These are phyloP conservation scores for Colletotrichum agaves DNA, from an alignment of 2,329 filamentous ascomycete genomes.

Conservation along the genomic window DNA sequence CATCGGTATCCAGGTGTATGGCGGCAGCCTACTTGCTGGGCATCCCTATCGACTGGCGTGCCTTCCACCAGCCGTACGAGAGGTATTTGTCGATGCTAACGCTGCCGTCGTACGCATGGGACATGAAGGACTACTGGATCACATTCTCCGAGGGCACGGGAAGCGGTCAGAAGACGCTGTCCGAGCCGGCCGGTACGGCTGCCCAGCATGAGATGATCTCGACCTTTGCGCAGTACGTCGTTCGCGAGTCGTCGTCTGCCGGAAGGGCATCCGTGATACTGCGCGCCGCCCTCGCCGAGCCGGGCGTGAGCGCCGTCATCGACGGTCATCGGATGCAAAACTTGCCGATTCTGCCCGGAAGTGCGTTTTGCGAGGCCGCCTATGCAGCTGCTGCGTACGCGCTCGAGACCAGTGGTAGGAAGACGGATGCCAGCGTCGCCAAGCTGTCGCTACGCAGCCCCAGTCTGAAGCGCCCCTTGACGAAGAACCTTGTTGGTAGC, in stretches of 20 bases:
- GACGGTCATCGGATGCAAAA: slow-evolving; percentile 16
- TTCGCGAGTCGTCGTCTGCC: neutral
- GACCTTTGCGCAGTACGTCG: slow-evolving; percentile 2
- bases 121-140: slow-evolving; percentile 26
- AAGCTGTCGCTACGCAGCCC: neutral
- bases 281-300: neutral
- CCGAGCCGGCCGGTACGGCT: neutral
- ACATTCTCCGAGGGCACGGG: neutral
- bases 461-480: slow-evolving; percentile 7
- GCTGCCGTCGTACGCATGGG: slow-evolving; percentile 17
- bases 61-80: neutral
- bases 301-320: slow-evolving; percentile 2
- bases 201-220: neutral
- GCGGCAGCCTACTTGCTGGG: slow-evolving; percentile 2
- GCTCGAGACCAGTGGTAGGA: neutral
- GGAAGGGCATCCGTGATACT: neutral
- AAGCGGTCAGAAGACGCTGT: no score
- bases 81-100: neutral
- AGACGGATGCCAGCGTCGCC: neutral
- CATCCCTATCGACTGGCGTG: slow-evolving; percentile 1
- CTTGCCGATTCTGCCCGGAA: neutral
- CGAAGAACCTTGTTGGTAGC: neutral
- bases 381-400: neutral
- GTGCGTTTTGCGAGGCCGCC: slow-evolving; percentile 9
- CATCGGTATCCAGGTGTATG: neutral